Evolutionary conservation across 495 filamentous ascomycete genomes (phyloP).

Genomic region (Recurvomyces mirabilis): DNA sequence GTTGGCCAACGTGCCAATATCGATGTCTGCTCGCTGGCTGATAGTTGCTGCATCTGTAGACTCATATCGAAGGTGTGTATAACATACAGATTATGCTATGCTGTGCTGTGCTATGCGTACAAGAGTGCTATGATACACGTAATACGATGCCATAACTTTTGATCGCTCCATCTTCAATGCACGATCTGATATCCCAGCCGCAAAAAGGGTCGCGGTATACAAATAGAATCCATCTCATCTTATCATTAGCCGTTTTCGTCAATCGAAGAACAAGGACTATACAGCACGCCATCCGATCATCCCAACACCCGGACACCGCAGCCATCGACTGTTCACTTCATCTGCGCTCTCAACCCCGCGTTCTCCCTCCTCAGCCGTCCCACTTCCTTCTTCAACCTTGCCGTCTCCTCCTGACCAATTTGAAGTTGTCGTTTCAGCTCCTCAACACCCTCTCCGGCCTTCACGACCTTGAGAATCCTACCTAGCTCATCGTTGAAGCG

Average conservation of each 20-base stretch:
- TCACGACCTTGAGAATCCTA: slow-evolving; percentile 67
- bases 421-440: slow-evolving; percentile 57
- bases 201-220: no score
- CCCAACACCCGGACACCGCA: background rate
- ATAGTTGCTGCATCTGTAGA: no score
- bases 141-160: slow-evolving; percentile 1
- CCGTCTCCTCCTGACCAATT: slow-evolving; percentile 32
- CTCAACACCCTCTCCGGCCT: slow-evolving; percentile 60
- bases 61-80: no score
- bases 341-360: slow-evolving; percentile 25
- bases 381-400: slow-evolving; percentile 17
- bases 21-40: no score
- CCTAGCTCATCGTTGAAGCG: slow-evolving; percentile 83
- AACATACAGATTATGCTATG: no score
- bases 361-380: slow-evolving; percentile 23
- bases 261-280: no score
- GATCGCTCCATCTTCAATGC: no score
- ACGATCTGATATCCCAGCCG: no score
- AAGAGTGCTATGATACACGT: slow-evolving; percentile 2
- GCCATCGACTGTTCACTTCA: slow-evolving; percentile 1
- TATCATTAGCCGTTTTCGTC: slow-evolving; percentile 3
- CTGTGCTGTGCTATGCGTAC: background rate
- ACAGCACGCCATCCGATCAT: background rate
- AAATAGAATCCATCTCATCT: background rate
- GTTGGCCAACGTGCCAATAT: no score